A percentile compares a stretch with the other conserved stretches of the same genome.
These are phyloP conservation scores for Hyaloscypha variabilis DNA, from an alignment of 495 filamentous ascomycete species.

Conservation along the genomic window DNA sequence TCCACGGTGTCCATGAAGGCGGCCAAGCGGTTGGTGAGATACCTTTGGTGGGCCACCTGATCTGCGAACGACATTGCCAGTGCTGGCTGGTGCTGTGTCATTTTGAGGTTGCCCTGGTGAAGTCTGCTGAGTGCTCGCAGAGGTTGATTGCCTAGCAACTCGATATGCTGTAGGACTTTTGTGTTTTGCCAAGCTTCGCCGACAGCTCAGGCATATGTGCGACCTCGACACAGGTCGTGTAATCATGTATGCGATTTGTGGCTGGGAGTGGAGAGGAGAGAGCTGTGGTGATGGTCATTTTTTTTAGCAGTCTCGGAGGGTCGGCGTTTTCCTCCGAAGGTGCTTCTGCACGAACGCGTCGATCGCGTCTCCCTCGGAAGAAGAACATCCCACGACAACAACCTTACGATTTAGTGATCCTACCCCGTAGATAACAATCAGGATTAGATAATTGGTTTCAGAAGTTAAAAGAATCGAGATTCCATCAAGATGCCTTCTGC, in stretches of 20 bases:
- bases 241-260: slow-evolving; percentile 43
- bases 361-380: slow-evolving; percentile 21
- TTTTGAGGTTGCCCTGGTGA: background rate
- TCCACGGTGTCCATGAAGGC: slow-evolving; percentile 24
- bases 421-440: background rate
- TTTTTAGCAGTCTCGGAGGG: slow-evolving; percentile 7
- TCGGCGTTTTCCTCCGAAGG: slow-evolving; percentile 10
- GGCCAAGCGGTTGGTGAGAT: slow-evolving; percentile 1
- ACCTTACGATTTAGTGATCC: background rate
- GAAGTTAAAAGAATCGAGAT: background rate
- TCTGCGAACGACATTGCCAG: background rate
- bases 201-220: slow-evolving; percentile 54
- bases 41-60: background rate
- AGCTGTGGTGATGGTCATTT: background rate
- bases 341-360: background rate
- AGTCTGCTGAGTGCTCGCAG: background rate
- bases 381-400: background rate
- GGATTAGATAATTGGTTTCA: too few species aligned
- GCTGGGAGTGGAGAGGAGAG: background rate
- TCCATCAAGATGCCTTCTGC: slow-evolving; percentile 24
- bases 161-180: slow-evolving; percentile 21
- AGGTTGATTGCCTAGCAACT: slow-evolving; percentile 20
- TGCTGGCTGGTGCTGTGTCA: background rate
- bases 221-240: slow-evolving; percentile 36
- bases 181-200: slow-evolving; percentile 36